Percentiles rank a stretch among this genome's conserved stretches.
Evolutionary conservation across 371 early-diverging fungal genomes (phyloP).

Genomic region (Catenaria anguillulae): DNA sequence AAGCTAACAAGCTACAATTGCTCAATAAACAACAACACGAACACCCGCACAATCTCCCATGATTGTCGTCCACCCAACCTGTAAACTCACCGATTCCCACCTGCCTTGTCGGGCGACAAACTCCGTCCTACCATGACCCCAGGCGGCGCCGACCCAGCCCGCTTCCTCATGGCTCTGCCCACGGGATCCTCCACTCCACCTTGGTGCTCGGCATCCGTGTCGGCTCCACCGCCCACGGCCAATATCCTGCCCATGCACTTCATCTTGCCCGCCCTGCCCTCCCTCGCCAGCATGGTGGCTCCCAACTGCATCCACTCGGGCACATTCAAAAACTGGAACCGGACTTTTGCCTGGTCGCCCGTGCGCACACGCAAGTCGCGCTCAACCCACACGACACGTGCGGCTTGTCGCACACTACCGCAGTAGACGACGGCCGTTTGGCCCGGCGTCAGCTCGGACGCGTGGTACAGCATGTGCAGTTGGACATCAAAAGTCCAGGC

Average conservation of each 20-base stretch:
- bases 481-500: conserved; percentile 27
- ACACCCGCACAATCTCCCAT: no score
- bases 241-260: conserved; percentile 28
- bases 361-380: neutral
- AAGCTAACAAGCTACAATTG: no score
- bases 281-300: conserved; percentile 19
- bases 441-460: conserved; percentile 8
- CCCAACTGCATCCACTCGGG: conserved; percentile 24
- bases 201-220: no score
- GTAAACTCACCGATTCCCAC: no score
- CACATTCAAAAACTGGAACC: conserved; percentile 21
- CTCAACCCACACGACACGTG: conserved; percentile 16
- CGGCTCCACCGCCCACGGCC: no score
- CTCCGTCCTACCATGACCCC: no score
- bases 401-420: conserved; percentile 24
- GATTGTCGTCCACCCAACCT: no score
- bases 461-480: conserved; percentile 18
- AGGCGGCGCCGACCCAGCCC: no score
- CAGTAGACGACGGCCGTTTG: conserved; percentile 22
- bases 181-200: no score
- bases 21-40: no score
- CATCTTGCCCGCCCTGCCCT: conserved; percentile 16
- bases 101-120: no score
- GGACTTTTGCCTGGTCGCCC: conserved; percentile 17
- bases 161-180: no score